These are phyloP conservation scores for Leishmania martiniquensis DNA, from an alignment of 208 protist genomes.

Conservation along the genomic window DNA sequence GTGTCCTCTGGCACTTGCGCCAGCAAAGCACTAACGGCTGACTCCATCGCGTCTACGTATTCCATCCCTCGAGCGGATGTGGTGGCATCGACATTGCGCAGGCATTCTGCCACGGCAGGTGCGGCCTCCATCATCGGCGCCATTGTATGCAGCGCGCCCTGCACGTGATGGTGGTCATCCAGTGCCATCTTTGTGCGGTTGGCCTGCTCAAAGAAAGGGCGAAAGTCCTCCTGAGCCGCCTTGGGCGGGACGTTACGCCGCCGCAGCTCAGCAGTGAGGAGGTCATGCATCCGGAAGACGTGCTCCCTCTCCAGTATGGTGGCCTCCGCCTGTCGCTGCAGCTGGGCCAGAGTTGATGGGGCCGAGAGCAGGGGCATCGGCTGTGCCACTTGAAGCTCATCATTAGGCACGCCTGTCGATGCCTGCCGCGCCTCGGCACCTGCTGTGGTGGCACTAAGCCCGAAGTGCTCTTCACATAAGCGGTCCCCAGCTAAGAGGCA, in stretches of 20 bases:
- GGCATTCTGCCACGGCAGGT: slow-evolving; percentile 5
- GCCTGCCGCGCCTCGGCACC: slow-evolving; percentile 7
- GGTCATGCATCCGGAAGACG: slow-evolving; percentile 5
- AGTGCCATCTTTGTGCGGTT: neutral
- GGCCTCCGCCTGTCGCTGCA: slow-evolving; percentile 18
- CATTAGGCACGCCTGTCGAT: neutral
- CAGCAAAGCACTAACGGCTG: neutral
- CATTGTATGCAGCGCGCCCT: slow-evolving; percentile 2
- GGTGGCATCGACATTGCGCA: slow-evolving; percentile 10
- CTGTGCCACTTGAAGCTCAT: slow-evolving; percentile 3
- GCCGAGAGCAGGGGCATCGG: slow-evolving; percentile 6
- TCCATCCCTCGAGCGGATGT: neutral
- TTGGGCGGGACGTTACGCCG: slow-evolving; percentile 5
- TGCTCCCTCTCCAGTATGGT: slow-evolving; percentile 17
- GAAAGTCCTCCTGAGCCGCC: neutral
- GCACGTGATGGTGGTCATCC: neutral
- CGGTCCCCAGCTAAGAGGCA: neutral
- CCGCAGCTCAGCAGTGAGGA: slow-evolving; percentile 23
- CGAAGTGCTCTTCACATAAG: neutral
- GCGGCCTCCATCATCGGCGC: slow-evolving; percentile 23
- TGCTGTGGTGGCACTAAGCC: neutral
- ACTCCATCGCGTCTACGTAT: slow-evolving; percentile 12
- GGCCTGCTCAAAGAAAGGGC: slow-evolving; percentile 7
- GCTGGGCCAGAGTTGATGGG: slow-evolving; percentile 1
- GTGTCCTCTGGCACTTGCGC: neutral